A percentile compares a stretch with the other conserved stretches of the same genome.
Evolutionary conservation across 192 early-diverging fungal species (phyloP).

Genomic region (Backusella sp.): DNA sequence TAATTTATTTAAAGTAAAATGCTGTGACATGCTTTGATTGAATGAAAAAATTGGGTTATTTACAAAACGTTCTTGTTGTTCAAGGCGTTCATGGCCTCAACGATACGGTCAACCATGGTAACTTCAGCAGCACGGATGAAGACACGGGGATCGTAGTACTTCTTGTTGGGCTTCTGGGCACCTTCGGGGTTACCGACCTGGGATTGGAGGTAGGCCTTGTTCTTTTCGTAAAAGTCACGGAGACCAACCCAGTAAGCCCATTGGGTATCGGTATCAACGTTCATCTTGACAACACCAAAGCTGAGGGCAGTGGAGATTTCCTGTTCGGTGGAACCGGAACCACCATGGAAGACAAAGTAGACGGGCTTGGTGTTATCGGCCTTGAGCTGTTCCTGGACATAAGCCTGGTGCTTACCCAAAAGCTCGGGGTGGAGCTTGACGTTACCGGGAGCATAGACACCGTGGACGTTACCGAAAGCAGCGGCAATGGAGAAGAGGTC

Average conservation of each 20-base stretch:
- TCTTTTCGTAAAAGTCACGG: conserved; percentile 80
- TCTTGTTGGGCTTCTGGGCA: conserved; percentile 97
- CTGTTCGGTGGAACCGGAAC: conserved; percentile 64
- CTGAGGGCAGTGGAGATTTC: conserved; percentile 35
- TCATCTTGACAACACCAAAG: conserved; percentile 94
- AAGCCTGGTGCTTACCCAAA: conserved; percentile 86
- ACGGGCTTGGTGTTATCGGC: conserved; percentile 72
- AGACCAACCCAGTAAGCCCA: conserved; percentile 94
- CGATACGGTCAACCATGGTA: conserved; percentile 76
- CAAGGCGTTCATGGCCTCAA: conserved; percentile 72
- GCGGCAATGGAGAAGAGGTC: conserved; percentile 93
- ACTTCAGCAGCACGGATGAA: conserved; percentile 91
- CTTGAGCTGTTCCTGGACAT: conserved; percentile 69
- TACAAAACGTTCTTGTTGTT: conserved; percentile 67
- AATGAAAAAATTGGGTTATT: conserved; percentile 19
- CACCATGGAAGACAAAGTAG: conserved; percentile 98
- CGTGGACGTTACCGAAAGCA: conserved; percentile 45
- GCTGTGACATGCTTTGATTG: background rate
- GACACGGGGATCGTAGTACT: conserved; percentile 96
- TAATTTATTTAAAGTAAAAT: background rate
- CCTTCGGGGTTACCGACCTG: conserved; percentile 98
- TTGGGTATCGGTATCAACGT: conserved; percentile 98
- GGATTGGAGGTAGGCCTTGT: conserved; percentile 86
- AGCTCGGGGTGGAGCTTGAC: conserved; percentile 93
- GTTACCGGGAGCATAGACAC: conserved; percentile 96